Evolutionary conservation across 176 grass and related monocot species (phyloP).

Genomic region (Musa schizocarpa): DNA sequence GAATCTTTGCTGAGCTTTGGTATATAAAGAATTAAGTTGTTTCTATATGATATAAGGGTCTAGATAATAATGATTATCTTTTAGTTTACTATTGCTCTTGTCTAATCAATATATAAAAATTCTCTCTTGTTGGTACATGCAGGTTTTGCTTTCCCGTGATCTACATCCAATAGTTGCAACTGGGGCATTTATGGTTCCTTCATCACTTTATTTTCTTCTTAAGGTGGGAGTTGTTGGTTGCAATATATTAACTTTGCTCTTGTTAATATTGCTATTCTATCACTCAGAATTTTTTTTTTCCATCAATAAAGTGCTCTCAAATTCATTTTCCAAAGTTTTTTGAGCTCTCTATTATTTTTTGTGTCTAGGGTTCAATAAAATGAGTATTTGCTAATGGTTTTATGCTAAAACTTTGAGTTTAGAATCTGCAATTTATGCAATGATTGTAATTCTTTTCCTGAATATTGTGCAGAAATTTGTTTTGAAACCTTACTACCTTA

Average conservation of each 20-base stretch:
- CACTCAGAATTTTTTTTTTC: not conserved
- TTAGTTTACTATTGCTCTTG: conserved; percentile 26
- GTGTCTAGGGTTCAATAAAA: no score
- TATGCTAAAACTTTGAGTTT: not conserved
- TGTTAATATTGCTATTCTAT: not conserved
- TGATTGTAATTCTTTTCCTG: conserved; percentile 28
- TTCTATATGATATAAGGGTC: not conserved
- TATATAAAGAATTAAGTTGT: not conserved
- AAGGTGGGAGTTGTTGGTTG: conserved; percentile 32
- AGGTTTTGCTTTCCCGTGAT: conserved; percentile 82
- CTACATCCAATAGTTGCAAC: conserved; percentile 58
- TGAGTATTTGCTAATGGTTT: no score
- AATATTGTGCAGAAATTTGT: conserved; percentile 50
- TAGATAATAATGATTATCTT: not conserved
- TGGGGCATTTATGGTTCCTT: conserved; percentile 79
- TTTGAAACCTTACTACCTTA: conserved; percentile 72
- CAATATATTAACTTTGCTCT: no score
- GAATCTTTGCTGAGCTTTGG: not conserved
- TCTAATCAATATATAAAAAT: not conserved
- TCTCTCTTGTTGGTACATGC: conserved; percentile 22
- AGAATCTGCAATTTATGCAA: conserved; percentile 7
- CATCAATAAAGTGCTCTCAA: no score
- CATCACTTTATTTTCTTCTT: conserved; percentile 87
- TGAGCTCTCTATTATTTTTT: no score
- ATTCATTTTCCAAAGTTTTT: no score